phyloP scores from a whole-genome alignment of 2,329 filamentous ascomycete genomes.

The Arthrobotrys musiformis region DNA sequence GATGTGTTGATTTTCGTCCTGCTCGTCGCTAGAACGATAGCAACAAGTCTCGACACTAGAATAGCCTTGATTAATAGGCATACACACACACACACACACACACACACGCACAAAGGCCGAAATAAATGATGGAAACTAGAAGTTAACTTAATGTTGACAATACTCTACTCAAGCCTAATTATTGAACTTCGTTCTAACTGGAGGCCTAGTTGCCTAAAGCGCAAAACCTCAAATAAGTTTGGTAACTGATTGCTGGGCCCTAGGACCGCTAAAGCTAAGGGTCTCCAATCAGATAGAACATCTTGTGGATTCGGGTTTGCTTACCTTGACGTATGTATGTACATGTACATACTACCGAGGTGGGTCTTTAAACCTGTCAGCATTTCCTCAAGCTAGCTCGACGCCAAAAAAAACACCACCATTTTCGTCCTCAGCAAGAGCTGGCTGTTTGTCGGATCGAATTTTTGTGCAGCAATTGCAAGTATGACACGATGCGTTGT shows the following conservation, averaged over 20 bases:
- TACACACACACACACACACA: too few species aligned
- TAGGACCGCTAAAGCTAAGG: background rate
- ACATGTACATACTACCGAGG: conserved; percentile 29
- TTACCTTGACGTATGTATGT: conserved; percentile 12
- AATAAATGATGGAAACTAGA: too few species aligned
- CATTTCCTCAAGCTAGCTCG: background rate
- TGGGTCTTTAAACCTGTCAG: conserved; percentile 41
- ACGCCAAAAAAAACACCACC: background rate
- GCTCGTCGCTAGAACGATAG: too few species aligned
- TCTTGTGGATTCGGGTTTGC: conserved; percentile 6
- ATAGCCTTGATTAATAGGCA: too few species aligned
- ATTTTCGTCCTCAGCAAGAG: background rate
- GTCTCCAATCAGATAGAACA: too few species aligned
- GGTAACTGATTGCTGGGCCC: background rate
- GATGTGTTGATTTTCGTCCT: too few species aligned
- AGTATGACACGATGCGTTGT: conserved; percentile 25
- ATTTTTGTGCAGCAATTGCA: conserved; percentile 1
- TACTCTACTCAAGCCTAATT: too few species aligned
- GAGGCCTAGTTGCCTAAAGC: conserved; percentile 26
- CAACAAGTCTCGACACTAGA: too few species aligned
- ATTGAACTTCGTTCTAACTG: background rate
- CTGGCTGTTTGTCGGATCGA: conserved; percentile 6
- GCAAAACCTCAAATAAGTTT: background rate
- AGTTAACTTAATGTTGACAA: background rate
- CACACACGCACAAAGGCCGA: too few species aligned